A percentile compares a stretch with the other conserved stretches of the same genome.
Conservation (phyloP, 108 stramenopile species). For the Stephanodiscus minutulus region DNA sequence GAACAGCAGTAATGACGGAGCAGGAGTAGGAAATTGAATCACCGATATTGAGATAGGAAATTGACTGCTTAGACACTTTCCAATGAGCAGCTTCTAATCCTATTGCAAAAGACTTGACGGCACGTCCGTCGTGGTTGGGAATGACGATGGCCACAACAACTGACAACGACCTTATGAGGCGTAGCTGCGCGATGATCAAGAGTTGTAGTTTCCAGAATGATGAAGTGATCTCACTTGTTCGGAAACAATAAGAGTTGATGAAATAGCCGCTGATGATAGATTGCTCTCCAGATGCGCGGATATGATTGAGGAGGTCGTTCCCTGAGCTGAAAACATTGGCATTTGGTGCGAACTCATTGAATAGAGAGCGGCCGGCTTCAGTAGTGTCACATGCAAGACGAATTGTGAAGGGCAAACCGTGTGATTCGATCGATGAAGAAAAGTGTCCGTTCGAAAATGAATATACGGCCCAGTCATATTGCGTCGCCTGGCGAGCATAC, state of each 20-base stretch:
- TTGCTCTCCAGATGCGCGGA: background rate
- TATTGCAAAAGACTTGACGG: background rate
- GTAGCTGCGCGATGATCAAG: background rate
- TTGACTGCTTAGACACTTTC: background rate
- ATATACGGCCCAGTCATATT: too few relatives aligned
- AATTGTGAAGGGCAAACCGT: too few relatives aligned
- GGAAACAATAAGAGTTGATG: conserved; percentile 8
- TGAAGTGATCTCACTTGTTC: background rate
- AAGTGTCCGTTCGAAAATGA: too few relatives aligned
- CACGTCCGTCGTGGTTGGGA: background rate
- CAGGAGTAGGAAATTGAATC: background rate
- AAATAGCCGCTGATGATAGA: conserved; percentile 1
- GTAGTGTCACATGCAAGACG: too few relatives aligned
- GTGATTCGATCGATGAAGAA: too few relatives aligned
- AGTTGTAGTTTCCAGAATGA: background rate
- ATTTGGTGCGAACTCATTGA: too few relatives aligned
- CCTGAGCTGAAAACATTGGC: too few relatives aligned
- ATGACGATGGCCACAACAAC: background rate
- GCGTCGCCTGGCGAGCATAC: too few relatives aligned
- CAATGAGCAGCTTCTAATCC: background rate
- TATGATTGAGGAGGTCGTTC: too few relatives aligned
- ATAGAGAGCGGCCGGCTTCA: too few relatives aligned
- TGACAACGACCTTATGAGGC: background rate
- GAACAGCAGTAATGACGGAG: too few relatives aligned
- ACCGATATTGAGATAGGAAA: background rate